phyloP scores from a whole-genome alignment of 2,329 filamentous ascomycete genomes.

The Fusarium temperatum region DNA sequence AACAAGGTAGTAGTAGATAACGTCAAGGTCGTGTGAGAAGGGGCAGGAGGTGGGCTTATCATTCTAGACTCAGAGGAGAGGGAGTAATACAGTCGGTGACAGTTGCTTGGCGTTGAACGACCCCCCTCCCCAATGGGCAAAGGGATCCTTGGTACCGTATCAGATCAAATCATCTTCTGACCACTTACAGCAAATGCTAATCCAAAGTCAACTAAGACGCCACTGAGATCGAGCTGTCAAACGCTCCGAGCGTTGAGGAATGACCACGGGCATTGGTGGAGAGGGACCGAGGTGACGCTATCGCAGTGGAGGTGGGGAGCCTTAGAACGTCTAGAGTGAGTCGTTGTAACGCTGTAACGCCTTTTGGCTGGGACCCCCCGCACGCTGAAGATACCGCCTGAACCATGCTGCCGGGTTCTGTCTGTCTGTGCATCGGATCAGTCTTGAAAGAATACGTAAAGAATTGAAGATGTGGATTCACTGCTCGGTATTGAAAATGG shows the following conservation, averaged over 20 bases:
- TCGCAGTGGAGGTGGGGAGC: slow-evolving; percentile 15
- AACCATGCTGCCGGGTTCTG: slow-evolving; percentile 22
- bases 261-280: slow-evolving; percentile 20
- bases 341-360: slow-evolving; percentile 15
- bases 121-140: not conserved
- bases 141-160: slow-evolving; percentile 8
- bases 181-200: not conserved
- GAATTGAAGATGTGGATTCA: not conserved
- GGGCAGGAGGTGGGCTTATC: slow-evolving; percentile 42
- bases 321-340: not conserved
- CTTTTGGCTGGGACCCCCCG: slow-evolving; percentile 17
- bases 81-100: slow-evolving; percentile 23
- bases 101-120: slow-evolving; percentile 32
- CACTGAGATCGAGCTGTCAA: slow-evolving; percentile 34
- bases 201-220: slow-evolving; percentile 13
- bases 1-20: slow-evolving; percentile 7
- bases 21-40: slow-evolving; percentile 26
- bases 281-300: slow-evolving; percentile 24
- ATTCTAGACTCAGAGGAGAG: slow-evolving; percentile 5
- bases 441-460: not conserved
- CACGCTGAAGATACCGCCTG: slow-evolving; percentile 13
- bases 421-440: not conserved
- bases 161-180: not conserved
- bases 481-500: not conserved
- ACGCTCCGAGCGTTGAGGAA: slow-evolving; percentile 30